These are phyloP conservation scores for Spathaspora sp. DNA, from an alignment of 805 yeast genomes.

Conservation along the genomic window DNA sequence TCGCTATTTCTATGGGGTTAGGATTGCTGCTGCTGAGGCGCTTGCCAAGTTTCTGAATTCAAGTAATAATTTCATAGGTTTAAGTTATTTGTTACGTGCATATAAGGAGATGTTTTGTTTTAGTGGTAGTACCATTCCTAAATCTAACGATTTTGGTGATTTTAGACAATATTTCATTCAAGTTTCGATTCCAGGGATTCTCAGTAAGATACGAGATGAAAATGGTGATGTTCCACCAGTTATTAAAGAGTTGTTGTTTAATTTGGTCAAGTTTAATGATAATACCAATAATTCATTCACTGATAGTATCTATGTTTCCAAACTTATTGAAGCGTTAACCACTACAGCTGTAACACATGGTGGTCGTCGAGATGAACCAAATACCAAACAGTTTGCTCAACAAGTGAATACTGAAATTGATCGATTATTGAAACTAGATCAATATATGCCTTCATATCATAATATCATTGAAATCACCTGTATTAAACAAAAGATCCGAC, in stretches of 20 bases:
- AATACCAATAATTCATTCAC: slow-evolving; percentile 74
- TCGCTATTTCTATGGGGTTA: slow-evolving; percentile 83
- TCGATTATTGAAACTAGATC: slow-evolving; percentile 75
- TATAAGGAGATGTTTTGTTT: slow-evolving; percentile 73
- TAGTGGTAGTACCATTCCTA: slow-evolving; percentile 56
- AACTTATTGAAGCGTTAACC: slow-evolving; percentile 54
- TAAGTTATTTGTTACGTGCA: slow-evolving; percentile 65
- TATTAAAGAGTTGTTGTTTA: slow-evolving; percentile 61
- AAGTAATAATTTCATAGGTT: slow-evolving; percentile 65
- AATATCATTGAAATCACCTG: slow-evolving; percentile 52
- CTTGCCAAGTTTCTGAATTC: slow-evolving; percentile 64
- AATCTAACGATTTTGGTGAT: slow-evolving; percentile 76
- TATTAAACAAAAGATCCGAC: slow-evolving; percentile 52
- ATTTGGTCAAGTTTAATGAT: slow-evolving; percentile 77
- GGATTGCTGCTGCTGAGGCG: slow-evolving; percentile 83
- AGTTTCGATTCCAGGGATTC: slow-evolving; percentile 60
- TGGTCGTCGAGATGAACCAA: neutral
- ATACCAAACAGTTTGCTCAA: slow-evolving; percentile 15
- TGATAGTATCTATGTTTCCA: slow-evolving; percentile 65
- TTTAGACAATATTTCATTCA: slow-evolving; percentile 67
- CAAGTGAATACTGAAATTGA: slow-evolving; percentile 60
- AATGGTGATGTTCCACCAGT: slow-evolving; percentile 57
- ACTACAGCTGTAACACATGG: slow-evolving; percentile 6
- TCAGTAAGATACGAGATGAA: slow-evolving; percentile 59
- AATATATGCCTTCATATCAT: slow-evolving; percentile 78